Evolutionary conservation across 805 yeast genomes (phyloP), one percentile per base, ranked within the genome.

Genomic region (Yamadazyma endophytica): DNA sequence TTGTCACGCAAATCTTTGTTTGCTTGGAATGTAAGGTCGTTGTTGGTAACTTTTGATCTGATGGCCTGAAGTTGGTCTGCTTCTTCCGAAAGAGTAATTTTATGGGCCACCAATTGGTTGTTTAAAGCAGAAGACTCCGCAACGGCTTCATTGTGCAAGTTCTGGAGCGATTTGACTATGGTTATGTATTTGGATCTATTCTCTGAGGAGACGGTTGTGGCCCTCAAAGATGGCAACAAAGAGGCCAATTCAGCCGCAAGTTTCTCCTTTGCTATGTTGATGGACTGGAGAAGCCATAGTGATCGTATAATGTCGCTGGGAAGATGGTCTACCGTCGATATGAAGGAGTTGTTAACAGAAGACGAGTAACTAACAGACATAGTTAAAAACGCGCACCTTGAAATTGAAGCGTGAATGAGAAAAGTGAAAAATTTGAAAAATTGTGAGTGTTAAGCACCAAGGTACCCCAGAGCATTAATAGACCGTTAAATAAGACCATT

Each of bases 281-380:
- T 52, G 9, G 57, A 42, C 32, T 65, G 72, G 3, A 65, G 52
- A 12, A 64, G 43, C 72, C 72, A 65, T 7, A 64, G 43, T 6
- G 68, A 59, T 28, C 72, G 58, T 24, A 64, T 52, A 3, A 65
- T 47, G 34, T 65, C 72, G 33, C 69, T 56, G 16, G 72, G 70
- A 21, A 65, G 47, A 37, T 65, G 72, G 36, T 65, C 72, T 7
- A 64, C 49, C 4, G 21, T 22, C 8, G 25, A 22, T 22, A 22
- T n/a, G 12, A 22, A 22, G 9, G 25, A 22, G 12, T 13, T 22
- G 12, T 22, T 22, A 8, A 22, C 6, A 9, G 25, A 22, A 11
- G 12, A 7, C 13, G 25, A 22, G 13, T 22, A 22, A 7, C 12
- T n/a, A n/a, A n/a, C n/a, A n/a, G n/a, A n/a, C n/a, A n/a, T n/a